Percentiles rank a stretch among this genome's conserved stretches.
These are phyloP conservation scores for Sporodiniella umbellata DNA, from an alignment of 371 early-diverging fungal species.

Conservation along the genomic window DNA sequence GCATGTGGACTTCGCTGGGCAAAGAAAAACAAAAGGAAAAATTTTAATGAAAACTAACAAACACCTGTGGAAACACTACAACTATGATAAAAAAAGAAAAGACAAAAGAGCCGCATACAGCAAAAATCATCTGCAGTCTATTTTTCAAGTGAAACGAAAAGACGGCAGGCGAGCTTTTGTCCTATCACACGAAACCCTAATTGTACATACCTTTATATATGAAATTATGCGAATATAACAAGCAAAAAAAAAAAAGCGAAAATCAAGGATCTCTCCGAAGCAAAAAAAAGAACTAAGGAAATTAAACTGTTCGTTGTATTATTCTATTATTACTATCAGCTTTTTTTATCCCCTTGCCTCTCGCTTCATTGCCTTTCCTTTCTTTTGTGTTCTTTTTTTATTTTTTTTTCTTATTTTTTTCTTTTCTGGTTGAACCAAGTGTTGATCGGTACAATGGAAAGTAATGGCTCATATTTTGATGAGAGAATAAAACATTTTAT, in stretches of 20 bases:
- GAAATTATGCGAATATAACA: background rate
- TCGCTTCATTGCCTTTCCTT: background rate
- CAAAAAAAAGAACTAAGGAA: background rate
- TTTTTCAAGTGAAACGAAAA: no score
- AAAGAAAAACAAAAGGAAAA: slow-evolving; percentile 17
- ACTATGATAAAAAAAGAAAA: no score
- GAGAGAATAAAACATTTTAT: background rate
- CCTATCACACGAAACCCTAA: no score
- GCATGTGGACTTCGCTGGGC: slow-evolving; percentile 49
- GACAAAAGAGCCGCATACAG: no score
- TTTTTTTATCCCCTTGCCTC: no score
- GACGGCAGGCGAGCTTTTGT: no score
- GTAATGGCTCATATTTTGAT: slow-evolving; percentile 2
- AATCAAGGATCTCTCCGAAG: background rate
- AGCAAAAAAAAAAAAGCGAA: background rate
- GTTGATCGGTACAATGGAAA: no score
- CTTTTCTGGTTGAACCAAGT: no score
- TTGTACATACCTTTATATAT: background rate
- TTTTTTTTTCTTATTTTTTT: background rate
- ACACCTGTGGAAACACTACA: background rate
- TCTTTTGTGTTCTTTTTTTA: background rate
- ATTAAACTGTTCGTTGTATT: background rate
- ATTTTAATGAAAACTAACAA: background rate
- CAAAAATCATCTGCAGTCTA: no score
- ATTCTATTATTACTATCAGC: background rate